Evolutionary conservation across 2,329 filamentous ascomycete genomes (phyloP).

Genomic region (Pseudocercospora macadamiae): DNA sequence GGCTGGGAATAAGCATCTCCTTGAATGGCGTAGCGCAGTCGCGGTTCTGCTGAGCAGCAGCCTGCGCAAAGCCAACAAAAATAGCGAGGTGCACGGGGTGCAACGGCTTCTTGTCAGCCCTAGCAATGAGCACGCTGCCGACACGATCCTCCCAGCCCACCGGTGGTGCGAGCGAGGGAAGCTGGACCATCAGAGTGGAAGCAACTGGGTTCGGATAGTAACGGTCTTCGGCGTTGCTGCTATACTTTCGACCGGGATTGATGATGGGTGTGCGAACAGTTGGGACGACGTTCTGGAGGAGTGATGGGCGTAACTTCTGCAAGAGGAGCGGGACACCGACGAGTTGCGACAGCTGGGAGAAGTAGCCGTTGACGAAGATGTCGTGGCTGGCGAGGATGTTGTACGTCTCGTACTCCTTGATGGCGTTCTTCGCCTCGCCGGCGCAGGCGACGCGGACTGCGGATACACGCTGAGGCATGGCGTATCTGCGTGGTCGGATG

Average conservation of each 20-base stretch:
- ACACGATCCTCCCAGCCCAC: neutral
- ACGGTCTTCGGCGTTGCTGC: neutral
- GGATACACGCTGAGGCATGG: neutral
- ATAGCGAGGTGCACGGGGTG: neutral
- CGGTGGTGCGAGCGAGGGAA: neutral
- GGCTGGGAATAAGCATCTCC: neutral
- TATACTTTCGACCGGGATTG: neutral
- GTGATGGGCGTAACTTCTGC: constrained; percentile 7
- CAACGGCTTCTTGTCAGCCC: neutral
- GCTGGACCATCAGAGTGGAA: neutral
- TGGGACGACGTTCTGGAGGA: neutral
- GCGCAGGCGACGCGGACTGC: constrained; percentile 5
- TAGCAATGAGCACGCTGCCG: constrained; percentile 9
- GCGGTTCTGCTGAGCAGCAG: neutral
- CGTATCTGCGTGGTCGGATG: neutral
- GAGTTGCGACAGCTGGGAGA: neutral
- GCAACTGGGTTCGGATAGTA: constrained; percentile 1
- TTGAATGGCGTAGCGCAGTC: neutral
- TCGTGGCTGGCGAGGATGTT: neutral
- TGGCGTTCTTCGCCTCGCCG: neutral
- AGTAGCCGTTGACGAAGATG: constrained; percentile 3
- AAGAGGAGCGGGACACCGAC: neutral
- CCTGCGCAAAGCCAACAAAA: neutral
- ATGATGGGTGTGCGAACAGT: neutral
- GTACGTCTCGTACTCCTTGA: constrained; percentile 8